A percentile compares a stretch with the other conserved stretches of the same genome.
phyloP scores from a whole-genome alignment of 495 filamentous ascomycete species.

The Neurospora tetrasperma region DNA sequence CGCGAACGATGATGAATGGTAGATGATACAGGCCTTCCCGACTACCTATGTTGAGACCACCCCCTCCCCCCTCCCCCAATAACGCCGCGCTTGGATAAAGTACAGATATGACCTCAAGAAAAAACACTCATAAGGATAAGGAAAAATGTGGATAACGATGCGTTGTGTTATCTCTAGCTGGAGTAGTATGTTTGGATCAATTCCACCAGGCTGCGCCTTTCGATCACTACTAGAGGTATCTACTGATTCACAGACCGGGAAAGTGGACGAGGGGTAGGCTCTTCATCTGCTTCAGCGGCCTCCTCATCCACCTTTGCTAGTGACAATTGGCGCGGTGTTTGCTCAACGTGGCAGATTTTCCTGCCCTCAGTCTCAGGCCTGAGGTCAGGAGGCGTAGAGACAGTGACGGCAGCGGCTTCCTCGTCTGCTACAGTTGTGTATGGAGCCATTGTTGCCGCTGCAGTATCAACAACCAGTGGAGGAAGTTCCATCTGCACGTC shows the following conservation, averaged over 20 bases:
- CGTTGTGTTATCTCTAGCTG: background rate
- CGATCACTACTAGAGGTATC: background rate
- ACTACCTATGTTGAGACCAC: background rate
- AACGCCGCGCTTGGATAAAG: conserved; percentile 18
- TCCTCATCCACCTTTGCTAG: background rate
- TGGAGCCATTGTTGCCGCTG: background rate
- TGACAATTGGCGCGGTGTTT: conserved; percentile 22
- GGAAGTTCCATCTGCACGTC: conserved; percentile 19
- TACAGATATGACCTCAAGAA: background rate
- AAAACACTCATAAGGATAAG: conserved; percentile 1
- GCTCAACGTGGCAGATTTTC: conserved; percentile 11
- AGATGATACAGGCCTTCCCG: conserved; percentile 11
- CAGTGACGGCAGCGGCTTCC: conserved; percentile 14
- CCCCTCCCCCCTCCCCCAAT: background rate
- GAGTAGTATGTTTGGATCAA: background rate
- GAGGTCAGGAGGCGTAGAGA: conserved; percentile 17
- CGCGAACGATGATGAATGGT: background rate
- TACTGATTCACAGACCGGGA: conserved; percentile 7
- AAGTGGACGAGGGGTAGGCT: conserved; percentile 23
- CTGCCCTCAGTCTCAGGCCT: background rate
- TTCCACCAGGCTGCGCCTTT: background rate
- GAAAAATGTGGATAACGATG: background rate
- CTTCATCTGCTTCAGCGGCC: conserved; percentile 12
- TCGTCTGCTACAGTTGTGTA: conserved; percentile 4
- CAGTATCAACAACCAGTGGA: background rate